These are phyloP conservation scores for Elsinoe ampelina DNA, from an alignment of 2,329 filamentous ascomycete genomes.

Conservation along the genomic window DNA sequence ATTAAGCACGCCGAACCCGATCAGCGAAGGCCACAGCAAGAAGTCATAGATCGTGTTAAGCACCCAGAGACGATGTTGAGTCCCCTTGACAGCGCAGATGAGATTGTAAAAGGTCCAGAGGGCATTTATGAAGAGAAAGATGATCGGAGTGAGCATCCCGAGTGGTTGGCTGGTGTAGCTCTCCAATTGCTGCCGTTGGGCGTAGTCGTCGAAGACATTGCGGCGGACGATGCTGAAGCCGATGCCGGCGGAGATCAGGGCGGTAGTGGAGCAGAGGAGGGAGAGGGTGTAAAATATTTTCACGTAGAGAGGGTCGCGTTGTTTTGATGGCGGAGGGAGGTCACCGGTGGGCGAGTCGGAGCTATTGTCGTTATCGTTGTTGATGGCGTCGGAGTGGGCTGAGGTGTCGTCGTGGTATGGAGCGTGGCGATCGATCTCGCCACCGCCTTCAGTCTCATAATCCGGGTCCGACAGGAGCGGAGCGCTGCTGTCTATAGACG, in stretches of 20 bases:
- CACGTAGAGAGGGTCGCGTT: background rate
- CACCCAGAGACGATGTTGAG: background rate
- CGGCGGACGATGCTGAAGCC: background rate
- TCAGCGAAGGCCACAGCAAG: background rate
- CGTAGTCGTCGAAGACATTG: constrained; percentile 1
- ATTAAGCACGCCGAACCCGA: background rate
- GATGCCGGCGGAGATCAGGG: background rate
- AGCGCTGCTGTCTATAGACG: too few species aligned
- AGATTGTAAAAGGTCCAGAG: background rate
- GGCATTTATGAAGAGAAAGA: background rate
- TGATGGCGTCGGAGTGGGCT: too few species aligned
- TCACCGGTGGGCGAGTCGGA: too few species aligned
- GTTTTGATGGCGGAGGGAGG: background rate
- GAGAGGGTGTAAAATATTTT: constrained; percentile 3
- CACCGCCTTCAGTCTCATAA: too few species aligned
- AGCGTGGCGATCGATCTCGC: too few species aligned
- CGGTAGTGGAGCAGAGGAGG: background rate
- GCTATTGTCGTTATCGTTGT: too few species aligned
- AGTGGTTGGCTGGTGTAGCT: background rate
- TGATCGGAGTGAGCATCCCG: background rate
- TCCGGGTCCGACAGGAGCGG: too few species aligned
- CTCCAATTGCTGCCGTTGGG: background rate
- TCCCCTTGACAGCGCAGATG: background rate
- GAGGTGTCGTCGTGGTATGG: too few species aligned
- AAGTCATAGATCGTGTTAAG: background rate